Evolutionary conservation across 768 basidiomycete species (phyloP), one percentile per base, ranked within the genome.

Genomic region (Paxillus rubicundulus): DNA sequence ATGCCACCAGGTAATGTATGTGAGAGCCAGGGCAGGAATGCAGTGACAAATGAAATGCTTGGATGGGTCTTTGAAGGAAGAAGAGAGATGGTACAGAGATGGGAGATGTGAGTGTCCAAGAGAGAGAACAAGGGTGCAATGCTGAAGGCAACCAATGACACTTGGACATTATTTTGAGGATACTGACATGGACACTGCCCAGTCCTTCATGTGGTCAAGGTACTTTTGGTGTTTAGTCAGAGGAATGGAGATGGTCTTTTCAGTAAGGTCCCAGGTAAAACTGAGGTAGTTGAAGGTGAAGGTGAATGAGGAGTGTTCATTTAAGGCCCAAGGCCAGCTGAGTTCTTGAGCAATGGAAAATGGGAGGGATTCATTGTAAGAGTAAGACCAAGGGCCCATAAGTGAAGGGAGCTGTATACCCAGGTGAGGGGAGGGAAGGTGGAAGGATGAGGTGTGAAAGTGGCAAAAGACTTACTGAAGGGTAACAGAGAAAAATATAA

Each of bases 251-350:
- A 77, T 69, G 0, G 61, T 63, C 30, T 70, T 70, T 0, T 21
- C 9, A 0, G 9, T 2, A 0, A 76, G 48, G 28, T 70, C 59
- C 76, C 75, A 76, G 0, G 56, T 2, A 52, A 76, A 75, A 4
- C 76, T 70, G 2, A 75, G 60, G 43, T 76, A 77, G 18, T 38
- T 54, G 52, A 75, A 73, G 0, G 33, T 12, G 4, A 50, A 3
- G 3, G 57, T 39, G 30, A 74, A 74, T 0, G 65, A 62, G 0
- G 45, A 32, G 12, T 59, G 65, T 49, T 75, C 74, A 0, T 61
- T 60, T 0, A 30, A 45, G 30, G 70, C 67, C 73, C 72, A 74
- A 1, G 73, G 73, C 68, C 70, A 71, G 0, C 72, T 71, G 0
- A 74, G 53, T 0, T 47, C 32, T 0, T 50, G 46, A 0, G 71